Evolutionary conservation across 2,329 filamentous ascomycete species (phyloP).

Genomic region (Thielaviopsis ethacetica): DNA sequence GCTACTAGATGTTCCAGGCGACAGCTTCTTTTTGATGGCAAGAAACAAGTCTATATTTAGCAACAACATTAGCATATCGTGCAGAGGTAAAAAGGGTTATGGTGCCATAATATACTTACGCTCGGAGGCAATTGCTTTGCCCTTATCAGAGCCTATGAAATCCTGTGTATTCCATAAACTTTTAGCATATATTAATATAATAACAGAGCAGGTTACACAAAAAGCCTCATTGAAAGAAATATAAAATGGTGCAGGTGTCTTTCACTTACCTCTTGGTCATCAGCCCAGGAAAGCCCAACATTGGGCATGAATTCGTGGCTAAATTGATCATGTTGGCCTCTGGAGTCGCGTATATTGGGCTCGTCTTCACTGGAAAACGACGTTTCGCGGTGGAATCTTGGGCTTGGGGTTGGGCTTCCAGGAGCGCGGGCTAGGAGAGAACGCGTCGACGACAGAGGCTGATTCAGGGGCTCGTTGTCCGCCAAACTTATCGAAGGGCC

Average conservation of each 20-base stretch:
- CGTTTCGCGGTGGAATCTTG: not conserved
- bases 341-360: not conserved
- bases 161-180: not conserved
- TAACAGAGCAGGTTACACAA: too few relatives aligned
- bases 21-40: not conserved
- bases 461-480: not conserved
- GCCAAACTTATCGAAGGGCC: conserved; percentile 20
- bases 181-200: too few relatives aligned
- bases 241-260: not conserved
- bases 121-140: not conserved
- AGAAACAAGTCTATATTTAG: not conserved
- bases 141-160: not conserved
- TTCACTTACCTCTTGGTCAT: not conserved
- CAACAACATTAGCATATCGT: not conserved
- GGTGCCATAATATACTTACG: too few relatives aligned
- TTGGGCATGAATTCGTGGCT: not conserved
- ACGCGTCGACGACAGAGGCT: not conserved
- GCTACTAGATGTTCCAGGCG: not conserved
- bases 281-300: not conserved
- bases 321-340: not conserved
- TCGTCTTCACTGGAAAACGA: not conserved
- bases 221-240: not conserved
- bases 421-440: not conserved
- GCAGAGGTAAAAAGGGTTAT: not conserved
- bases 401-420: not conserved